Percentiles rank a stretch among this genome's conserved stretches.
phyloP scores from a whole-genome alignment of 306 rosid species.

The Sechiopsis laciniata region DNA sequence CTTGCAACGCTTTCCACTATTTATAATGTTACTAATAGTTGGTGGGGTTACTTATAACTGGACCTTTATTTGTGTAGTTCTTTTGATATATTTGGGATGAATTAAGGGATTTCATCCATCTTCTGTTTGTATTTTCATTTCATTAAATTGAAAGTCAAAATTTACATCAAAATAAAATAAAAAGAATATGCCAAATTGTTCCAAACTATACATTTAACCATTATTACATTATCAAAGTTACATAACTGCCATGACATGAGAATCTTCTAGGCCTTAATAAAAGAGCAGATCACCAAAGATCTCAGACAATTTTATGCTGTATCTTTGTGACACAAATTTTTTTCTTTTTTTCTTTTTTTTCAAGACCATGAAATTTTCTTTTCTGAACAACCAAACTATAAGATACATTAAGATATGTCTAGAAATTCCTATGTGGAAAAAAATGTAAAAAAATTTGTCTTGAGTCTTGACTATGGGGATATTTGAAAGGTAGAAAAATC shows the following conservation, averaged over 20 bases:
- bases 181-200: background rate
- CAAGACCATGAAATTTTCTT: background rate
- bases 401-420: background rate
- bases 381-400: background rate
- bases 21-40: too few relatives aligned
- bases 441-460: background rate
- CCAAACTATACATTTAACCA: slow-evolving; percentile 3
- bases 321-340: background rate
- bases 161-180: background rate
- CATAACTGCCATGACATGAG: background rate
- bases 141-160: background rate
- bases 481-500: background rate
- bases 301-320: background rate
- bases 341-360: too few relatives aligned
- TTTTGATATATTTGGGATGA: slow-evolving; percentile 2
- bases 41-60: too few relatives aligned
- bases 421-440: background rate
- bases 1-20: background rate
- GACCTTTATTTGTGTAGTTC: too few relatives aligned
- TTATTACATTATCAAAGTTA: background rate
- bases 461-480: background rate
- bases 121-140: background rate
- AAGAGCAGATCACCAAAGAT: background rate
- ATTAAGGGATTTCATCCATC: background rate
- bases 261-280: background rate